phyloP scores from a whole-genome alignment of 2,329 filamentous ascomycete species.

The Ustulina deusta region DNA sequence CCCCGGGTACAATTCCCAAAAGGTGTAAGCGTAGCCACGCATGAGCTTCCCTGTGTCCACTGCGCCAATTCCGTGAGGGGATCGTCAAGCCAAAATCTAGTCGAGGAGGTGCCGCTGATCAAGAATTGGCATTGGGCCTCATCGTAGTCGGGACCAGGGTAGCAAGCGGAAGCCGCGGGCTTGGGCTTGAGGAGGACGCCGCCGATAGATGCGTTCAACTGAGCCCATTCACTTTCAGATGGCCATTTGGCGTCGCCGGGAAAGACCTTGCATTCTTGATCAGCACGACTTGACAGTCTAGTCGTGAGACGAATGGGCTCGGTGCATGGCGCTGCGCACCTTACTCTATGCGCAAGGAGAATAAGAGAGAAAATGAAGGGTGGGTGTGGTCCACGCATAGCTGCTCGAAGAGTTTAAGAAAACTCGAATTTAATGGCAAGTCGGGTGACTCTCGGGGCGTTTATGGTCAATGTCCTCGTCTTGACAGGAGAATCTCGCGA shows the following conservation, averaged over 20 bases:
- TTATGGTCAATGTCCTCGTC: background rate
- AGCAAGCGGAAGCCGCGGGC: slow-evolving; percentile 50
- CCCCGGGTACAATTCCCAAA: slow-evolving; percentile 52
- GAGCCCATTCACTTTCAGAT: slow-evolving; percentile 43
- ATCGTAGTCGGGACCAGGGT: slow-evolving; percentile 46
- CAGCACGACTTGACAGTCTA: background rate
- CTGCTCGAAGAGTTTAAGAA: background rate
- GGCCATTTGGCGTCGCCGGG: slow-evolving; percentile 48
- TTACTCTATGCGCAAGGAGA: slow-evolving; percentile 13
- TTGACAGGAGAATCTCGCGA: slow-evolving; percentile 1
- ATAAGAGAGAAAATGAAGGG: slow-evolving; percentile 21
- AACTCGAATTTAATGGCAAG: background rate
- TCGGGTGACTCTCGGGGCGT: background rate
- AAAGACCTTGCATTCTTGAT: slow-evolving; percentile 43
- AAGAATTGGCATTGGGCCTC: slow-evolving; percentile 46
- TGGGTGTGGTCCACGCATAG: slow-evolving; percentile 13
- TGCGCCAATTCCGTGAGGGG: slow-evolving; percentile 49
- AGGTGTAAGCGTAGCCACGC: slow-evolving; percentile 43
- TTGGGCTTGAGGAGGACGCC: slow-evolving; percentile 50
- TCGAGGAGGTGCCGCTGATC: slow-evolving; percentile 40
- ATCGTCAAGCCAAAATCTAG: slow-evolving; percentile 51
- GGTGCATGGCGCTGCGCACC: slow-evolving; percentile 24
- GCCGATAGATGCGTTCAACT: slow-evolving; percentile 46
- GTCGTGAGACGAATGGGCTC: slow-evolving; percentile 37
- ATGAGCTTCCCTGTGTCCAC: slow-evolving; percentile 53